A percentile compares a stretch with the other conserved stretches of the same genome.
Conservation (phyloP, 2,329 filamentous ascomycete genomes). For the Colletotrichum higginsianum region DNA sequence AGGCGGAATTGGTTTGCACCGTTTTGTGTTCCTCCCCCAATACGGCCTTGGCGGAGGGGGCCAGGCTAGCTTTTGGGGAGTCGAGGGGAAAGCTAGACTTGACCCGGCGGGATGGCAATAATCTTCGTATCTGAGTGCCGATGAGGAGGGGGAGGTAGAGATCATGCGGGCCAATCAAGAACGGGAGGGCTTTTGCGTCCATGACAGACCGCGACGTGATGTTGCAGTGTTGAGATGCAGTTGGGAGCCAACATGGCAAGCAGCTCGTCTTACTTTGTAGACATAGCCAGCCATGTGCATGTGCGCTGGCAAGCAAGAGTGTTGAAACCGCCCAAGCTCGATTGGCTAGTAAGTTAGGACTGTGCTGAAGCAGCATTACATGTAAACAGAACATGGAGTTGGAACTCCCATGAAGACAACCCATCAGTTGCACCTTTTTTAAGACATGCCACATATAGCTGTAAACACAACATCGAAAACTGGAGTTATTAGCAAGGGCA, state of each 20-base stretch:
- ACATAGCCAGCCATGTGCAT: no score
- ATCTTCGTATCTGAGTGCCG: not conserved
- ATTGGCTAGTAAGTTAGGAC: no score
- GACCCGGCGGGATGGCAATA: constrained; percentile 11
- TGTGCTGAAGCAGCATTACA: no score
- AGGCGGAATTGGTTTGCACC: constrained; percentile 37
- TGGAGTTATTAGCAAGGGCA: no score
- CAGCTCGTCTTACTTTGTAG: not conserved
- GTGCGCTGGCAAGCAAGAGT: no score
- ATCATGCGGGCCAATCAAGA: not conserved
- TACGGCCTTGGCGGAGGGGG: constrained; percentile 8
- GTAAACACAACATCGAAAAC: no score
- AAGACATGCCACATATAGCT: no score
- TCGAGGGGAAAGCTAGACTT: not conserved
- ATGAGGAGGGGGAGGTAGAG: not conserved
- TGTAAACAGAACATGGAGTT: no score
- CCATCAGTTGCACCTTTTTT: no score
- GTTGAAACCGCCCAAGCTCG: no score
- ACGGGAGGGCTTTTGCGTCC: not conserved
- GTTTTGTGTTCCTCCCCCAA: not conserved
- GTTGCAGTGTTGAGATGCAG: not conserved
- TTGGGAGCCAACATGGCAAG: not conserved
- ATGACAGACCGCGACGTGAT: not conserved
- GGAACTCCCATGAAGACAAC: no score
- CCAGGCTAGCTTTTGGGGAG: constrained; percentile 25